These are phyloP conservation scores for Trichophaea hybrida DNA, from an alignment of 2,329 filamentous ascomycete genomes.

Conservation along the genomic window DNA sequence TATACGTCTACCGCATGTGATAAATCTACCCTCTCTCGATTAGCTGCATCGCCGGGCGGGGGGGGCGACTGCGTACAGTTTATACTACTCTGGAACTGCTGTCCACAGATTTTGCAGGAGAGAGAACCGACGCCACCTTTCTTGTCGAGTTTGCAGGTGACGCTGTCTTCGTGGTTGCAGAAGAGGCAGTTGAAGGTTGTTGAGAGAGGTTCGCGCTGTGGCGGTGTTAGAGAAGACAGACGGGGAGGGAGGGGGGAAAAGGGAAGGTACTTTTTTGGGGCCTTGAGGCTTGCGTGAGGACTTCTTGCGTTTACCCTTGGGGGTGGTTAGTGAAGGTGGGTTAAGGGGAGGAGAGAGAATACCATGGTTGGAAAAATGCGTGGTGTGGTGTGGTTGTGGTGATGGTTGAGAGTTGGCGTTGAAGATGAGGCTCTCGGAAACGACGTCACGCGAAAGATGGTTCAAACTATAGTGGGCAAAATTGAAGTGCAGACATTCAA, in stretches of 20 bases:
- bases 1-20: constrained; percentile 91
- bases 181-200: constrained; percentile 94
- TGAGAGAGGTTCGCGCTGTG: constrained; percentile 53
- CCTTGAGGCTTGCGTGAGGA: constrained; percentile 67
- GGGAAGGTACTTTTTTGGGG: constrained; percentile 55
- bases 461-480: too few species aligned
- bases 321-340: background rate
- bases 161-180: constrained; percentile 93
- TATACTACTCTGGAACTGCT: constrained; percentile 81
- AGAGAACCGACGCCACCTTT: constrained; percentile 75
- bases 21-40: constrained; percentile 46
- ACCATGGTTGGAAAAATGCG: background rate
- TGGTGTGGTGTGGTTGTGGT: background rate
- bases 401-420: background rate
- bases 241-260: background rate
- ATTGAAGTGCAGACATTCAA: too few species aligned
- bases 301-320: constrained; percentile 85
- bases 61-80: constrained; percentile 49
- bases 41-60: background rate
- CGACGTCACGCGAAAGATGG: too few species aligned
- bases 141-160: constrained; percentile 84
- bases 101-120: constrained; percentile 82
- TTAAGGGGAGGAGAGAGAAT: background rate
- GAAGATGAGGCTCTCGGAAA: background rate
- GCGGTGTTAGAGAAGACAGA: background rate